Conservation (phyloP, 148 eudicot genomes). For the Rhododendron simsii region DNA sequence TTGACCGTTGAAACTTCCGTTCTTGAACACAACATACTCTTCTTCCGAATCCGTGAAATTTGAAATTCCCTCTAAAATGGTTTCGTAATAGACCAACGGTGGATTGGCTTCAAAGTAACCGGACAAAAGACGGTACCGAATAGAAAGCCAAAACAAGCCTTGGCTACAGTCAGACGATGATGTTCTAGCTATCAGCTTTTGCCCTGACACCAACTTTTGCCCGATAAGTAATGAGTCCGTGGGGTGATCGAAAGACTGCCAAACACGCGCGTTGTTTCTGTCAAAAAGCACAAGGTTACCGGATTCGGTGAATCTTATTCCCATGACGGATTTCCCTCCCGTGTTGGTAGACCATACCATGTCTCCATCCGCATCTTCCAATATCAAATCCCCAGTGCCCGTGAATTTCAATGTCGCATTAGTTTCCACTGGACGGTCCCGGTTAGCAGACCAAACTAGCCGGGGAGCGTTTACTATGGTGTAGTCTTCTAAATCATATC, state of each 20-base stretch:
- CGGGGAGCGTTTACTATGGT: background rate
- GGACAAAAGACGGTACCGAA: background rate
- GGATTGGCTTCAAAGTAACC: slow-evolving; percentile 11
- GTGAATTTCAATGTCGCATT: slow-evolving; percentile 19
- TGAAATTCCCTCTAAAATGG: background rate
- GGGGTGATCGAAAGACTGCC: slow-evolving; percentile 22
- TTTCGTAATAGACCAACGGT: slow-evolving; percentile 5
- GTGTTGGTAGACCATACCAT: slow-evolving; percentile 33
- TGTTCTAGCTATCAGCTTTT: slow-evolving; percentile 19
- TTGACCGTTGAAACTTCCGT: slow-evolving; percentile 6
- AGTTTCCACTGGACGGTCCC: background rate
- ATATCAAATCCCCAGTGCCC: slow-evolving; percentile 19
- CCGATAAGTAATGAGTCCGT: slow-evolving; percentile 26
- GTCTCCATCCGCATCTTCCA: slow-evolving; percentile 19
- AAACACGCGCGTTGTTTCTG: background rate
- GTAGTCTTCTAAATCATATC: too few relatives aligned
- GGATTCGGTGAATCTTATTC: slow-evolving; percentile 22
- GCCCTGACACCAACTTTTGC: slow-evolving; percentile 17
- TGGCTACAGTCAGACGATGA: slow-evolving; percentile 10
- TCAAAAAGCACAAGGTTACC: slow-evolving; percentile 31
- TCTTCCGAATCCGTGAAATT: too few relatives aligned
- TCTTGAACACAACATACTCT: background rate
- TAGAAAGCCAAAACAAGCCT: slow-evolving; percentile 1
- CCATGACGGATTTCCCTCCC: slow-evolving; percentile 10
- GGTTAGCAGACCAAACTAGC: slow-evolving; percentile 20